These are phyloP conservation scores for Lipomyces yamadae DNA, from an alignment of 805 yeast genomes.

Conservation along the genomic window DNA sequence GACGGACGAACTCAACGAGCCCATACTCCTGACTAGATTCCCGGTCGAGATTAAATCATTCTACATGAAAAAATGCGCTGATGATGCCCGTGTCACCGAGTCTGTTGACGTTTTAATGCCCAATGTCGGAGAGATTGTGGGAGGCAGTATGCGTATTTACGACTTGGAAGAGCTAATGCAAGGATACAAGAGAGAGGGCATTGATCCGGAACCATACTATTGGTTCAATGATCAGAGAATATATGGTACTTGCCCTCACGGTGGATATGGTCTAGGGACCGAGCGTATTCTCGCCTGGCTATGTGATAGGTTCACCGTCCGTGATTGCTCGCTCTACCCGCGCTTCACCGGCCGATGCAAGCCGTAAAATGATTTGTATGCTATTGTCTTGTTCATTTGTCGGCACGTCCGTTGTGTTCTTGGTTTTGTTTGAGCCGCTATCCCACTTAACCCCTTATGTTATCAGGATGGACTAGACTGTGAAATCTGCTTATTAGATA, in stretches of 20 bases:
- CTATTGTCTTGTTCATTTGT: background rate
- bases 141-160: conserved; percentile 98
- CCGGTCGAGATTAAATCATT: conserved; percentile 97
- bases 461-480: background rate
- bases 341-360: conserved; percentile 97
- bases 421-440: background rate
- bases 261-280: conserved; percentile 98
- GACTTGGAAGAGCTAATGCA: conserved; percentile 80
- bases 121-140: conserved; percentile 97
- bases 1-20: conserved; percentile 93
- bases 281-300: conserved; percentile 99
- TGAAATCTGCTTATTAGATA: background rate
- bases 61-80: conserved; percentile 92
- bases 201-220: conserved; percentile 82
- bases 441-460: background rate
- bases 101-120: conserved; percentile 99
- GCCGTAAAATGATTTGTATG: conserved; percentile 60
- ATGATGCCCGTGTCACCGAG: conserved; percentile 94
- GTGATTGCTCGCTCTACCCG: conserved; percentile 97
- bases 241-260: conserved; percentile 98
- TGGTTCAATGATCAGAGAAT: conserved; percentile 96
- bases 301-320: conserved; percentile 95
- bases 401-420: background rate
- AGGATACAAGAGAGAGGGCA: conserved; percentile 91
- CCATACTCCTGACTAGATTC: conserved; percentile 90